These are phyloP conservation scores for Astrothelium macrocarpum DNA, from an alignment of 495 filamentous ascomycete genomes.

Conservation along the genomic window DNA sequence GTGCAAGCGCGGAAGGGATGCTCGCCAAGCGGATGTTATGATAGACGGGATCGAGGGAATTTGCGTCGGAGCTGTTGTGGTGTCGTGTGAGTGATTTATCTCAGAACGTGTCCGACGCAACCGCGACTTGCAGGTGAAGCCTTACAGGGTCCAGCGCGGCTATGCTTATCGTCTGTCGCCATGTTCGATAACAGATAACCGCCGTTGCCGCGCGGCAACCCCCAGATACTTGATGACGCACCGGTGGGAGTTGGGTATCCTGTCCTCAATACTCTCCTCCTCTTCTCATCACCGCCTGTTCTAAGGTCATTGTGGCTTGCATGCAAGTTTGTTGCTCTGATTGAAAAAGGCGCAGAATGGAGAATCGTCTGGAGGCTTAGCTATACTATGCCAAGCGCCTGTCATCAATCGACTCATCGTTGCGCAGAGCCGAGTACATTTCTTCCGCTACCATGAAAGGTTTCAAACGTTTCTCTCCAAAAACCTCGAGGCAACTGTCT, in stretches of 20 bases:
- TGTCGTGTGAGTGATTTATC: not conserved
- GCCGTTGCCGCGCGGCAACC: not conserved
- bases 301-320: too few relatives aligned
- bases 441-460: not conserved
- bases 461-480: not conserved
- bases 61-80: not conserved
- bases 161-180: not conserved
- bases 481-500: not conserved
- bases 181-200: not conserved
- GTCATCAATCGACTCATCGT: not conserved
- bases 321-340: too few relatives aligned
- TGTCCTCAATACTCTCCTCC: too few relatives aligned
- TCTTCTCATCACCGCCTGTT: too few relatives aligned
- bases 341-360: not conserved
- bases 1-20: not conserved
- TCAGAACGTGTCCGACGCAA: not conserved
- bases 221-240: too few relatives aligned
- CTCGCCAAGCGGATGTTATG: not conserved
- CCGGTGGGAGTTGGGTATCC: too few relatives aligned
- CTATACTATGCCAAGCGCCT: not conserved
- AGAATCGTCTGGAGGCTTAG: not conserved
- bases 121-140: constrained; percentile 2
- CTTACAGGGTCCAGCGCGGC: not conserved
- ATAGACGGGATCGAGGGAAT: not conserved
- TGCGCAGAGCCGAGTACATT: not conserved